Evolutionary conservation across 208 protist genomes (phyloP), one percentile per base, ranked within the genome.

Genomic region (Endotrypanum monterogeii): DNA sequence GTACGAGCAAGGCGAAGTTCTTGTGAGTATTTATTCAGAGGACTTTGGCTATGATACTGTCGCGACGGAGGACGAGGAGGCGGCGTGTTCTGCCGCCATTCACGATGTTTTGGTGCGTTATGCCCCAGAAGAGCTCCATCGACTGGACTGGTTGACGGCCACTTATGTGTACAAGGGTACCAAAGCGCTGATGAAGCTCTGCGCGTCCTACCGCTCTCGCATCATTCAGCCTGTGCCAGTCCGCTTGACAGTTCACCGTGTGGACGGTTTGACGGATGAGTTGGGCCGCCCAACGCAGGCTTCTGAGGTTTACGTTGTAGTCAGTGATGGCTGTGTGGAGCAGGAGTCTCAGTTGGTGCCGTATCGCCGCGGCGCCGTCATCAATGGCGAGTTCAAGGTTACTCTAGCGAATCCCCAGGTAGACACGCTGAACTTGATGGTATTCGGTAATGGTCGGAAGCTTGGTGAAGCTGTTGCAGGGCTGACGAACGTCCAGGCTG

Each of bases 111-210:
- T 96, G 52, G 51, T 56, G 67, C 86, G 66, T 23, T 84, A 92
- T 78, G 88, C 88, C 12, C 89, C 88, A 14, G 54, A 86, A 71
- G 85, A 93, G 74, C 82, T 96, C 65, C 92, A 96, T 73, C 86
- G 88, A 54, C 77, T 93, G 28, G 89, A 96, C 71, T 96, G 89
- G 88, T 82, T 91, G 75, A 73, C 72, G 37, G 62, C 55, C 28
- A 63, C 71, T 39, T 67, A 78, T 51, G 60, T 72, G 30, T 51
- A 81, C 57, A 76, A 78, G n/a, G 54, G 72, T 0, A 51, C 72
- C 2, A 52, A 60, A 57, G 66, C 46, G 18, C 69, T 74, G 78
- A 37, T 57, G 41, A 63, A 76, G 68, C 67, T 76, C 70, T 73
- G 67, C 46, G 39, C 52, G 46, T 74, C 48, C 2, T 80, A 72